Percentiles rank a stretch among this genome's conserved stretches.
Evolutionary conservation across 768 basidiomycete genomes (phyloP).

Genomic region (Panus rudis): DNA sequence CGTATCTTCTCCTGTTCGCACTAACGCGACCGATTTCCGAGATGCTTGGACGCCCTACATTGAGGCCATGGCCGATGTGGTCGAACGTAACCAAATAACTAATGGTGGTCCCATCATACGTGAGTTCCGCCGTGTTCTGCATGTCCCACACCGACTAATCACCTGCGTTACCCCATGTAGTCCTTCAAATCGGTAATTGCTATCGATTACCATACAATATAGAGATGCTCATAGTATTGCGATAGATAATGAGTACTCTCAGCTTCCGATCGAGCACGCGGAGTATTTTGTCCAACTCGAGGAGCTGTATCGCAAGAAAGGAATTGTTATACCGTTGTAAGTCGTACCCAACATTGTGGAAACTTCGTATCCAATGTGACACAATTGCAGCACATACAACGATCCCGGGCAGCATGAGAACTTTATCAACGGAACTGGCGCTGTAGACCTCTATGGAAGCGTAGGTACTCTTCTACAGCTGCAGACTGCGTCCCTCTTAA

Average conservation of each 20-base stretch:
- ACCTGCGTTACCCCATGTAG: slow-evolving; percentile 15
- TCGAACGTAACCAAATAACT: slow-evolving; percentile 59
- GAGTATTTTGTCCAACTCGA: slow-evolving; percentile 20
- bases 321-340: slow-evolving; percentile 19
- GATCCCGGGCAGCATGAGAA: slow-evolving; percentile 18
- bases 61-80: slow-evolving; percentile 52
- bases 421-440: slow-evolving; percentile 26
- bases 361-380: neutral
- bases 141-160: too few species aligned
- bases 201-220: slow-evolving; percentile 13
- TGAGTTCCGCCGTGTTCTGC: too few species aligned
- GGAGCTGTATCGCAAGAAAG: slow-evolving; percentile 12
- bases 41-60: slow-evolving; percentile 72
- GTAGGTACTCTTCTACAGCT: slow-evolving; percentile 9
- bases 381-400: slow-evolving; percentile 20
- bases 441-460: slow-evolving; percentile 24
- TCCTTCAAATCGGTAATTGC: slow-evolving; percentile 47
- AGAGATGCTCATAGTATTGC: slow-evolving; percentile 2
- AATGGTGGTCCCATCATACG: slow-evolving; percentile 72
- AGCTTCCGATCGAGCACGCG: slow-evolving; percentile 30
- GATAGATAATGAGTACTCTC: slow-evolving; percentile 71
- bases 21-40: slow-evolving; percentile 64
- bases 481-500: too few species aligned
- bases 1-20: slow-evolving; percentile 62
- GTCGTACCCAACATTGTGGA: neutral